phyloP scores from a whole-genome alignment of 805 yeast genomes.

The Nakazawaea ishiwadae region DNA sequence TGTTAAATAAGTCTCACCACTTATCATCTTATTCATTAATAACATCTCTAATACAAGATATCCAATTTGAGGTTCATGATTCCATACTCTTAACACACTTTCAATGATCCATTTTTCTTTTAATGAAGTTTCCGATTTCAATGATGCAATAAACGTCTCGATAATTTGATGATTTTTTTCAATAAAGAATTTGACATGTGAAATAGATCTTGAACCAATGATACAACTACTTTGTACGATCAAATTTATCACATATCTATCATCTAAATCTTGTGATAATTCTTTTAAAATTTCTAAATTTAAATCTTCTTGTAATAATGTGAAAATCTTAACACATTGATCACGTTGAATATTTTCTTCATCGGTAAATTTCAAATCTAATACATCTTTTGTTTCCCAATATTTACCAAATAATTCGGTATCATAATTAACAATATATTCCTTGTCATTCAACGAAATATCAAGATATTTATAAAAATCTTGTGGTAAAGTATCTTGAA shows the following conservation, averaged over 20 bases:
- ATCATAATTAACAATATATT: conserved; percentile 33
- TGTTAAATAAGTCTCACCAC: conserved; percentile 35
- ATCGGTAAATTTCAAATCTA: conserved; percentile 27
- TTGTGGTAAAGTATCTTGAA: conserved; percentile 65
- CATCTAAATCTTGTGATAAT: conserved; percentile 20
- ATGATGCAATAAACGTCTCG: conserved; percentile 20
- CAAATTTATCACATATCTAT: conserved; percentile 50
- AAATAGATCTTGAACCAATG: conserved; percentile 84
- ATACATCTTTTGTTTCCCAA: conserved; percentile 18
- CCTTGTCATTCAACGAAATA: conserved; percentile 31
- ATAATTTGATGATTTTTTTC: conserved; percentile 25
- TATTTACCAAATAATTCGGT: conserved; percentile 25
- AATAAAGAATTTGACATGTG: conserved; percentile 62
- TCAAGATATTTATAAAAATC: conserved; percentile 49
- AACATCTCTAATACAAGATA: conserved; percentile 52
- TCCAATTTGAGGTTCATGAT: conserved; percentile 59
- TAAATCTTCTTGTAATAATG: conserved; percentile 13
- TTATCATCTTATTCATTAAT: conserved; percentile 38
- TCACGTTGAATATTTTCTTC: conserved; percentile 28
- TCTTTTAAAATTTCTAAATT: too few species aligned
- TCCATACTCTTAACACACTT: conserved; percentile 62
- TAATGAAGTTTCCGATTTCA: conserved; percentile 11
- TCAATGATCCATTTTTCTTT: conserved; percentile 39
- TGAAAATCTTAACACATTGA: conserved; percentile 26
- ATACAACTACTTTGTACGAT: conserved; percentile 70